These are phyloP conservation scores for Thielaviopsis ethacetica DNA, from an alignment of 2,329 filamentous ascomycete genomes.

Conservation along the genomic window DNA sequence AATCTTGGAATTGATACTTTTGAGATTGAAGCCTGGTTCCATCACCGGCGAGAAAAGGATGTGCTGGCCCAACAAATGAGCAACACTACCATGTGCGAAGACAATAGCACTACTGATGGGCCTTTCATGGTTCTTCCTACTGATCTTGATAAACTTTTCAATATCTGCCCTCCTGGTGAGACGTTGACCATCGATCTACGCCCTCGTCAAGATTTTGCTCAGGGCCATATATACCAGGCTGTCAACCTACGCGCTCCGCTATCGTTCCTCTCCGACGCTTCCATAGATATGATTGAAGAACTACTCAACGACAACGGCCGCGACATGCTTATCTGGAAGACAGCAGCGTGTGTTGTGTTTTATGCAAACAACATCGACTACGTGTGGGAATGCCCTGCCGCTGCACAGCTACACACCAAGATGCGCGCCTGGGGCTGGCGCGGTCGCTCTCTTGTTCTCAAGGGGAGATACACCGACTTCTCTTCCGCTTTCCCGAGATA, in stretches of 20 bases:
- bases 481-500: slow-evolving; percentile 35
- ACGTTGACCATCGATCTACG: slow-evolving; percentile 34
- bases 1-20: slow-evolving; percentile 34
- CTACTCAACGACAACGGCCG: slow-evolving; percentile 33
- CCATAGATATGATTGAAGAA: slow-evolving; percentile 33
- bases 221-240: slow-evolving; percentile 34
- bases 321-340: slow-evolving; percentile 29
- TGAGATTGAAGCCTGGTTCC: slow-evolving; percentile 37
- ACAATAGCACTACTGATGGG: slow-evolving; percentile 18
- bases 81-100: slow-evolving; percentile 25
- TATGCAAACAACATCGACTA: slow-evolving; percentile 35
- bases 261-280: slow-evolving; percentile 30
- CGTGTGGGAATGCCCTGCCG: slow-evolving; percentile 33
- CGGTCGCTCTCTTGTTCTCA: slow-evolving; percentile 36
- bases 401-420: slow-evolving; percentile 28
- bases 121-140: slow-evolving; percentile 34
- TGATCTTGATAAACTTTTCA: slow-evolving; percentile 32
- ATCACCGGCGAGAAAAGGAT: slow-evolving; percentile 34
- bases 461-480: slow-evolving; percentile 40
- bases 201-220: slow-evolving; percentile 28
- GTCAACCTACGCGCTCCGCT: slow-evolving; percentile 35
- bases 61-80: slow-evolving; percentile 28
- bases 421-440: slow-evolving; percentile 31
- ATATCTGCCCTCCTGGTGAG: slow-evolving; percentile 30
- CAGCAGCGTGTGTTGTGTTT: slow-evolving; percentile 33